Conservation (phyloP, 352 stramenopile genomes). For the Globisporangium okanoganense region DNA sequence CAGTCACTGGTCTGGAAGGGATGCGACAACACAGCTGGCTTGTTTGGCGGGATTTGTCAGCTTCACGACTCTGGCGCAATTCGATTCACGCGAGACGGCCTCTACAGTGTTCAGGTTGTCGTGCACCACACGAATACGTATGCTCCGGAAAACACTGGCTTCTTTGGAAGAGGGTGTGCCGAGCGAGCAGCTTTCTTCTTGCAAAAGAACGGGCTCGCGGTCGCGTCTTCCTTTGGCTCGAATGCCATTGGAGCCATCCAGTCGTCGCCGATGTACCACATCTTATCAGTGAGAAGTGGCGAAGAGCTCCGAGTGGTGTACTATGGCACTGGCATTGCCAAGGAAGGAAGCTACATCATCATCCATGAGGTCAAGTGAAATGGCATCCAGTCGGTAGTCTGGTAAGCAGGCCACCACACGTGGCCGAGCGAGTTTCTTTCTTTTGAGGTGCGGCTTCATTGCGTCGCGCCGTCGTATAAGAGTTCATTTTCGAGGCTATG, state of each 20-base stretch:
- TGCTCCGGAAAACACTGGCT: neutral
- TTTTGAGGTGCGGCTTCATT: neutral
- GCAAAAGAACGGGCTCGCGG: neutral
- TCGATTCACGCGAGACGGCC: neutral
- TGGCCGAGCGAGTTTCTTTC: neutral
- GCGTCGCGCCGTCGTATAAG: neutral
- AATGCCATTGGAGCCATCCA: neutral
- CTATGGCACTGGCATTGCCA: slow-evolving; percentile 2
- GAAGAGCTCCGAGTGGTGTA: slow-evolving; percentile 10
- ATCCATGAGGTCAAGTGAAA: slow-evolving; percentile 31
- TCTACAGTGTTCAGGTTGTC: slow-evolving; percentile 3
- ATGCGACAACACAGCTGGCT: neutral
- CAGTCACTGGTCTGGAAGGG: neutral
- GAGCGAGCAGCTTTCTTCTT: slow-evolving; percentile 1
- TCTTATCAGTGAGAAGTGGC: neutral
- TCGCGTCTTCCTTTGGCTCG: slow-evolving; percentile 2
- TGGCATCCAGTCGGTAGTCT: neutral
- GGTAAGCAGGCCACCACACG: neutral
- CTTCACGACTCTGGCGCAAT: neutral
- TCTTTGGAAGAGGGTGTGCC: neutral
- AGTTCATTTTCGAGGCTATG: neutral
- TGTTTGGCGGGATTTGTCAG: neutral
- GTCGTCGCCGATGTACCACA: neutral
- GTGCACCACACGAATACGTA: slow-evolving; percentile 8
- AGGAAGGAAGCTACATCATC: neutral